Evolutionary conservation across 352 stramenopile species (phyloP).

Genomic region (Aphanomyces cochlioides): DNA sequence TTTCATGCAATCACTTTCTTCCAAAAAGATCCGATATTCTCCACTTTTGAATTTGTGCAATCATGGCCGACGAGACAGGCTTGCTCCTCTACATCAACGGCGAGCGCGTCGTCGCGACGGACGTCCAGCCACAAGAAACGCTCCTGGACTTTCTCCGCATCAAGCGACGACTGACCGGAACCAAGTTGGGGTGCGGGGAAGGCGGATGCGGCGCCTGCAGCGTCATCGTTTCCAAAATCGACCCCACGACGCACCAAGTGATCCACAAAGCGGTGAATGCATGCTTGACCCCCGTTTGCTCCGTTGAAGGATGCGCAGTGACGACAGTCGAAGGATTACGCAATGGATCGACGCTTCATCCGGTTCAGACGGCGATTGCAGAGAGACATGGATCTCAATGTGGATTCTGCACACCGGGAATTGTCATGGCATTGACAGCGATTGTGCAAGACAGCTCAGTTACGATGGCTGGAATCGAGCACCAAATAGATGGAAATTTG

Average conservation of each 20-base stretch:
- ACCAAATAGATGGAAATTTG: constrained; percentile 94
- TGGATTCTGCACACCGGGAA: constrained; percentile 89
- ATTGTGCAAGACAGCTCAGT: constrained; percentile 76
- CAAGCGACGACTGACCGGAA: constrained; percentile 66
- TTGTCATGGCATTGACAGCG: constrained; percentile 81
- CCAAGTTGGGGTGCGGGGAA: constrained; percentile 91
- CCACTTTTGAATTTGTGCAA: constrained; percentile 11
- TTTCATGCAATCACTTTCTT: constrained; percentile 2
- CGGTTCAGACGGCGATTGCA: constrained; percentile 84
- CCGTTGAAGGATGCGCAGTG: constrained; percentile 77
- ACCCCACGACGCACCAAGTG: constrained; percentile 44
- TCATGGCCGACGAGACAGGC: background rate
- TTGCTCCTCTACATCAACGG: constrained; percentile 78
- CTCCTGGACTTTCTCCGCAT: constrained; percentile 81
- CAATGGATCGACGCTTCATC: constrained; percentile 55
- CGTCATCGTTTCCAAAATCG: constrained; percentile 86
- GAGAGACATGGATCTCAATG: constrained; percentile 93
- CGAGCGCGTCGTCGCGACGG: constrained; percentile 45
- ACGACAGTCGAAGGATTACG: constrained; percentile 83
- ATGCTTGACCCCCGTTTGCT: constrained; percentile 78
- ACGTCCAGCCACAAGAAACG: constrained; percentile 68
- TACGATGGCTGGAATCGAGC: constrained; percentile 87
- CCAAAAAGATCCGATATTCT: background rate
- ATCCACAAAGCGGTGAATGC: constrained; percentile 81
- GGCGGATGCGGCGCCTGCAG: constrained; percentile 96